Percentiles rank a stretch among this genome's conserved stretches.
These are phyloP conservation scores for Vaccinium corymbosum DNA, from an alignment of 148 eudicot genomes.

Conservation along the genomic window DNA sequence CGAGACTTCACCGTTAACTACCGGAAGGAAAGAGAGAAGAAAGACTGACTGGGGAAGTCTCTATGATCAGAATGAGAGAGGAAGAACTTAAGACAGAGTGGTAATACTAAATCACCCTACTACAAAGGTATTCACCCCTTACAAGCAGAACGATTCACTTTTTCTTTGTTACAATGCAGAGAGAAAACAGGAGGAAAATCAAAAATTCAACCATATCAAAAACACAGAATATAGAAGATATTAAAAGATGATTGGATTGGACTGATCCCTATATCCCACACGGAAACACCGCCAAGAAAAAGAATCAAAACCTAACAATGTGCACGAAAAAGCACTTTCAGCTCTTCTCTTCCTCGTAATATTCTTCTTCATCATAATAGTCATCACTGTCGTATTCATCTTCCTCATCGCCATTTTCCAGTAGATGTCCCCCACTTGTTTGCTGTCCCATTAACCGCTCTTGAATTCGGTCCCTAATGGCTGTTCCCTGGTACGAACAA, in stretches of 20 bases:
- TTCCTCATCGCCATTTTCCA: conserved; percentile 17
- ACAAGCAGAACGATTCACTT: neutral
- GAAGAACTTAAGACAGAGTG: no score
- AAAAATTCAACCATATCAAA: neutral
- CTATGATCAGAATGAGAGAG: no score
- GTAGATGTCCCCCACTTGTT: conserved; percentile 12
- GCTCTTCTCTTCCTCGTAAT: conserved; percentile 18
- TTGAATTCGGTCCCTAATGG: conserved; percentile 46
- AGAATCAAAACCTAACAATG: neutral
- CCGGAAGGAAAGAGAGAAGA: no score
- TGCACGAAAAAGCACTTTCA: neutral
- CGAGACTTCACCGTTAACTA: no score
- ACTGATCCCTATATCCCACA: neutral
- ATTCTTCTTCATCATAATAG: conserved; percentile 24
- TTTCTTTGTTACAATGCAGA: neutral
- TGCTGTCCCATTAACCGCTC: conserved; percentile 36
- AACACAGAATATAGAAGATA: neutral
- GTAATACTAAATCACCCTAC: neutral
- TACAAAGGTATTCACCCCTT: neutral
- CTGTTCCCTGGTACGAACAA: conserved; percentile 33
- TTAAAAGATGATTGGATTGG: neutral
- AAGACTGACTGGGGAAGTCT: no score
- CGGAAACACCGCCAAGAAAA: conserved; percentile 1
- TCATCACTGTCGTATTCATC: conserved; percentile 27
- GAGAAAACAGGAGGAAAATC: neutral